Conservation (phyloP, 2,329 filamentous ascomycete genomes). For the Monosporascus ibericus region DNA sequence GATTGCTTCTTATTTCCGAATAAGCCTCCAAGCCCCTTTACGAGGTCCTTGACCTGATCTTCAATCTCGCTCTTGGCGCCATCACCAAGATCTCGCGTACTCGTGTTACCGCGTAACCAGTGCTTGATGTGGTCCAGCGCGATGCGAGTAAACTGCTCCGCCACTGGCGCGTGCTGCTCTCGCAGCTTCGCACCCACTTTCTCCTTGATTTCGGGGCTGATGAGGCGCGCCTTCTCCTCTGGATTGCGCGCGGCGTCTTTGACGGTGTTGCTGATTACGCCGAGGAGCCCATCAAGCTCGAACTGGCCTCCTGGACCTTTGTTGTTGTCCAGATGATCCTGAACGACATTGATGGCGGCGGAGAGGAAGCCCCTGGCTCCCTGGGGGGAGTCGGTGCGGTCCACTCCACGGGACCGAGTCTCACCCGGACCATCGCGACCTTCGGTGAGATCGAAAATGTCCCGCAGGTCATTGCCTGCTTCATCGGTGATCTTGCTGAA, state of each 20-base stretch:
- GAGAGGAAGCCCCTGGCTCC: slow-evolving; percentile 33
- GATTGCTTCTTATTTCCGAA: slow-evolving; percentile 33
- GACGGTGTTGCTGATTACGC: slow-evolving; percentile 35
- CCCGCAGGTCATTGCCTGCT: slow-evolving; percentile 34
- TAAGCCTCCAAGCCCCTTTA: slow-evolving; percentile 36
- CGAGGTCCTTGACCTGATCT: slow-evolving; percentile 37
- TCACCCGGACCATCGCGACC: slow-evolving; percentile 14
- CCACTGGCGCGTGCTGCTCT: slow-evolving; percentile 36
- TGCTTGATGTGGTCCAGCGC: slow-evolving; percentile 41
- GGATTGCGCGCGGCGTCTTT: slow-evolving; percentile 39
- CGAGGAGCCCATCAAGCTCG: slow-evolving; percentile 37
- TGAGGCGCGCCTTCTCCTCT: slow-evolving; percentile 38
- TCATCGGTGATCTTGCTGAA: slow-evolving; percentile 34
- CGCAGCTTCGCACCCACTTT: slow-evolving; percentile 33
- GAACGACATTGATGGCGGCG: slow-evolving; percentile 33
- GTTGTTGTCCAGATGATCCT: slow-evolving; percentile 32
- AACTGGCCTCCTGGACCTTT: slow-evolving; percentile 27
- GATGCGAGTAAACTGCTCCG: slow-evolving; percentile 39
- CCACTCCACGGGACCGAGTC: slow-evolving; percentile 21
- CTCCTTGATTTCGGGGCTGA: slow-evolving; percentile 42
- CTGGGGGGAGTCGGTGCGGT: slow-evolving; percentile 7
- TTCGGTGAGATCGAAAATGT: slow-evolving; percentile 39
- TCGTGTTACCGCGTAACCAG: slow-evolving; percentile 20
- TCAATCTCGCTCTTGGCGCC: slow-evolving; percentile 38
- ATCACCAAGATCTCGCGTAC: slow-evolving; percentile 26